Conservation (phyloP, 768 basidiomycete genomes). For the Mycena sanguinolenta region DNA sequence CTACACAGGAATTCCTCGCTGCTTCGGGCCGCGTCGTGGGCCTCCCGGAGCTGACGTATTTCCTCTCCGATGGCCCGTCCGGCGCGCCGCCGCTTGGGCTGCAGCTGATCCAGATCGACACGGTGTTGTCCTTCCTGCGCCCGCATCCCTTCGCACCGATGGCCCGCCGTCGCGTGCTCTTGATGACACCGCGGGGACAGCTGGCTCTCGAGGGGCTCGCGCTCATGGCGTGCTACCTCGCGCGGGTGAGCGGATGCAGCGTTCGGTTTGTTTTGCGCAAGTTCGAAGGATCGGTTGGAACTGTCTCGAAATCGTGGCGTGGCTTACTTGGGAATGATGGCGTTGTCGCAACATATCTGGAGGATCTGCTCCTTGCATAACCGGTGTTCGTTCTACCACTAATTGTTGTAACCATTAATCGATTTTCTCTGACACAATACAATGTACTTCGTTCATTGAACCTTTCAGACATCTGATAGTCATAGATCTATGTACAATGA, state of each 20-base stretch:
- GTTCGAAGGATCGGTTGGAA: slow-evolving; percentile 21
- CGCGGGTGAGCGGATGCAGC: background rate
- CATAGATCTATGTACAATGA: no score
- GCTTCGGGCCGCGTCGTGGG: slow-evolving; percentile 12
- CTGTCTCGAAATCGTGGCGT: slow-evolving; percentile 18
- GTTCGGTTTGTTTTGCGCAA: slow-evolving; percentile 15
- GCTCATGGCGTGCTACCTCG: slow-evolving; percentile 29
- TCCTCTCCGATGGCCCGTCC: slow-evolving; percentile 16
- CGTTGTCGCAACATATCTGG: slow-evolving; percentile 12
- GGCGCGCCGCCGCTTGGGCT: slow-evolving; percentile 20
- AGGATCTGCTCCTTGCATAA: slow-evolving; percentile 9
- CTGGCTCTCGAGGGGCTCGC: slow-evolving; percentile 27
- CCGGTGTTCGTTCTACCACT: background rate
- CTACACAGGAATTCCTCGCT: slow-evolving; percentile 27
- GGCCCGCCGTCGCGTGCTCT: slow-evolving; percentile 20
- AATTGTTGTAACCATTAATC: background rate
- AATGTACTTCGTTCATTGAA: no score
- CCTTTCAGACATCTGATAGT: no score
- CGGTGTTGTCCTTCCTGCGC: slow-evolving; percentile 26
- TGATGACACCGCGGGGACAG: slow-evolving; percentile 22
- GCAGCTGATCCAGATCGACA: slow-evolving; percentile 13
- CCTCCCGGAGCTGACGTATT: slow-evolving; percentile 15
- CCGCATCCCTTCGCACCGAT: slow-evolving; percentile 30
- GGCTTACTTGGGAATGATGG: slow-evolving; percentile 15
- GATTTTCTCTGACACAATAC: background rate